Base-by-base conservation (phyloP, 768 basidiomycete genomes). In the Naganishia onofrii region DNA sequence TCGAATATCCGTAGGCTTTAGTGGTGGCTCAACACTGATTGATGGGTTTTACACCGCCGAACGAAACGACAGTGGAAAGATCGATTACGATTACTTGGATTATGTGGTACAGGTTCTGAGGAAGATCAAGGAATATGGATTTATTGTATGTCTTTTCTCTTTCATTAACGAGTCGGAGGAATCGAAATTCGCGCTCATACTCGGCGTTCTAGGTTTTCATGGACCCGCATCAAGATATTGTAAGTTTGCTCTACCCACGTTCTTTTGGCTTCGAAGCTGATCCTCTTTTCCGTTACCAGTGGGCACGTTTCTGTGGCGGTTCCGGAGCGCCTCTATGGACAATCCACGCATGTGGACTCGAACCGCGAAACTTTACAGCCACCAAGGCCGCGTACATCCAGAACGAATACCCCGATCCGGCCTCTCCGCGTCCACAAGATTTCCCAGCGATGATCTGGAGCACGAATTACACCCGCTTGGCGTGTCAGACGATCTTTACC, bases 361-460 rank as follows among this genome's bases (percentile, higher is more conserved):
- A 97, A 75, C 92, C 94, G 0, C 85, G 87, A 66, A 87, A 90
- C 73, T 88, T 98, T 74, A 91, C 90, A 0, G 85, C 88, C 0
- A 96, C 94, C 0, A 89, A 90, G 77, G 85, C 91, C 9, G 89
- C 93, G 38, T 87, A 94, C 65, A 75, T 99, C 9, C 93, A 98
- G 79, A 88, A 86, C 80, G 94, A 98, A 82, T 98, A 92, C 81
- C 89, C 92, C 0, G 76, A 83, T 8, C 81, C 88, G 0, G 84
- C 85, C 54, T 76, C 81, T 0, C 85, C 91, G 5, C 84, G 89
- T 73, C 93, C 95, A 0, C 84, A 86, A 2, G 78, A 86, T 0
- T 85, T 93, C 71, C 95, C 96, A 9, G 87, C 90, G 57, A 99
- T 99, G 96, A 87, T 93, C 71, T 99, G 96, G 96, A 87, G 88